phyloP scores from a whole-genome alignment of 169 alveolate genomes.

The Blepharisma undulans region DNA sequence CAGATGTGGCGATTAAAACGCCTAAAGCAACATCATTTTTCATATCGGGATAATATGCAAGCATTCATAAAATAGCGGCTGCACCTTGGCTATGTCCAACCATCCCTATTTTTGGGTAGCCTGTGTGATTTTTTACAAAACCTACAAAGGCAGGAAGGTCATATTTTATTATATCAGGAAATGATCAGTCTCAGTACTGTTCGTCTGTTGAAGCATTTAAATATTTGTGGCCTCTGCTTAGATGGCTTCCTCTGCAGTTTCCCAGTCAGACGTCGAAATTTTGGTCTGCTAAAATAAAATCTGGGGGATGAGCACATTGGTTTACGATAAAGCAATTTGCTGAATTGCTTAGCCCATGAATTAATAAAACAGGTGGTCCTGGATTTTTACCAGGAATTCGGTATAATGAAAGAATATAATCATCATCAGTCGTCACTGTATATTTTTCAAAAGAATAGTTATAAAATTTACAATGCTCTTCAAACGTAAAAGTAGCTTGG shows the following conservation, averaged over 20 bases:
- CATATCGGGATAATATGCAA: conserved; percentile 16
- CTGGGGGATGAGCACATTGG: conserved; percentile 69
- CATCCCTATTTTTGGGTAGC: conserved; percentile 52
- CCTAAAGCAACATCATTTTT: background rate
- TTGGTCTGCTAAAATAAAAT: conserved; percentile 73
- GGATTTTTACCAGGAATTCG: conserved; percentile 53
- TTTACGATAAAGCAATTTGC: conserved; percentile 83
- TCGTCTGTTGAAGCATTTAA: conserved; percentile 52
- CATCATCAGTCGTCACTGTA: conserved; percentile 64
- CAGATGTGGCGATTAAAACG: background rate
- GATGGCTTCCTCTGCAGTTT: conserved; percentile 87
- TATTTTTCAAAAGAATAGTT: conserved; percentile 47
- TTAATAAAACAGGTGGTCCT: conserved; percentile 66
- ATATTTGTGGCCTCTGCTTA: conserved; percentile 60
- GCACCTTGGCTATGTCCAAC: conserved; percentile 84
- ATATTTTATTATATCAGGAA: conserved; percentile 71
- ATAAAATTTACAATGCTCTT: background rate
- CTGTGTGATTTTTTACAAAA: conserved; percentile 55
- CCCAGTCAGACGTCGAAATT: conserved; percentile 91
- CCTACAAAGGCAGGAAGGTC: conserved; percentile 72
- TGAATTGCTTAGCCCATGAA: conserved; percentile 89
- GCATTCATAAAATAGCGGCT: conserved; percentile 56
- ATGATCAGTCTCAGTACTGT: conserved; percentile 77
- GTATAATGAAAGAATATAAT: conserved; percentile 49
- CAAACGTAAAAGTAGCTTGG: background rate